Base-by-base conservation (phyloP, 2,329 filamentous ascomycete genomes). In the Xylariaceae sp. region DNA sequence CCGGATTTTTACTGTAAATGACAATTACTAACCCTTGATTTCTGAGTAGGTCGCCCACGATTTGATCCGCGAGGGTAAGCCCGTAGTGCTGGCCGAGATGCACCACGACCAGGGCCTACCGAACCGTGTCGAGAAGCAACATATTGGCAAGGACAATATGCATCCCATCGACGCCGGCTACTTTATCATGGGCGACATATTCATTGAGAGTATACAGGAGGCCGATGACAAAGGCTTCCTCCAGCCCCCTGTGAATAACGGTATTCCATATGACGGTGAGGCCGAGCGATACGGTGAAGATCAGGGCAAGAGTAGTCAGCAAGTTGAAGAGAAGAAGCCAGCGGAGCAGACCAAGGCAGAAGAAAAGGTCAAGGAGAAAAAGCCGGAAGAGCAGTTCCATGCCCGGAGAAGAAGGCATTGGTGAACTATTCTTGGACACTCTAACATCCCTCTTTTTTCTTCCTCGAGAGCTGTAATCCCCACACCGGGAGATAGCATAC, bases 111-210 rank as follows among this genome's bases (percentile, higher is more conserved):
- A 70, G 47, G 68, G 68, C 4, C 39, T 70, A 4, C 66, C 65
- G 6, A 55, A 63, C 31, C 66, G 67, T 12, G 63, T 66, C 4
- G 56, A 60, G 36, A 52, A 39, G 28, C 48, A 55, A 56, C 66
- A 69, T 52, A 69, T 70, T 12, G 64, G 67, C 12, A 59, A 61
- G 9, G 68, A 69, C 33, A 53, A 63, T n/a, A 68, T 68, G 67
- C 67, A 69, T 41, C 67, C 67, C 12, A 68, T 64, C n/a, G 66
- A 68, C 29, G 60, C 47, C 14, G 67, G 67, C n/a, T 69, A 69
- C 45, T 68, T 68, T 48, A 62, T 68, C 43, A 69, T 69, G 67
- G 67, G 66, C n/a, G 66, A 69, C n/a, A 67, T 68, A 17, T 69
- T 69, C 44, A 68, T 69, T 24, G 66, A 67, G 43, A 64, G 63